Conservation (phyloP, 208 protist species). For the Trypanosoma conorhini region DNA sequence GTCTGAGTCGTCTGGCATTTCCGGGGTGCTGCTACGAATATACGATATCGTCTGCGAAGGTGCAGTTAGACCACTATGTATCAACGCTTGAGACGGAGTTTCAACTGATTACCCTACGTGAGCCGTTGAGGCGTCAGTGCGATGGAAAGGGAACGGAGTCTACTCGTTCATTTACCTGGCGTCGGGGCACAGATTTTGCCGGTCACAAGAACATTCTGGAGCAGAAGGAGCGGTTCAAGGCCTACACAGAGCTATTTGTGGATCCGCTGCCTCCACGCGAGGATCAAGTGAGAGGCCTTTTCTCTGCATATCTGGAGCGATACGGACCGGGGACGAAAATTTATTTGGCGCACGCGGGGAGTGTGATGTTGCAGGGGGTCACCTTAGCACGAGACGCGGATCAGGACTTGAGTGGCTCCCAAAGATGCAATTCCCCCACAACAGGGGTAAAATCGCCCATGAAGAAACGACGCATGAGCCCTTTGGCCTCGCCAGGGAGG, state of each 20-base stretch:
- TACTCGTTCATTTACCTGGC: constrained; percentile 26
- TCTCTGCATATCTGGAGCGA: constrained; percentile 25
- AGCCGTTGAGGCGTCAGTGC: neutral
- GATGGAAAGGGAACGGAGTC: neutral
- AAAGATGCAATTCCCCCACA: neutral
- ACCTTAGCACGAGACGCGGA: neutral
- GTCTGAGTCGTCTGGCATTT: constrained; percentile 27
- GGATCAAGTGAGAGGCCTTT: constrained; percentile 23
- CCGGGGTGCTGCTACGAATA: constrained; percentile 25
- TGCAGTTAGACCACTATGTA: constrained; percentile 14
- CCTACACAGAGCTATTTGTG: constrained; percentile 1
- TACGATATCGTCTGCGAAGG: neutral
- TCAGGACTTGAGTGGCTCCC: neutral
- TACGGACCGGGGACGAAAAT: constrained; percentile 24
- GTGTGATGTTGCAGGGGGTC: neutral
- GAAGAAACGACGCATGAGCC: neutral
- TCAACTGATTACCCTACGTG: constrained; percentile 26
- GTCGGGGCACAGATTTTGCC: constrained; percentile 29
- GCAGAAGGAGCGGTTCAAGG: constrained; percentile 17
- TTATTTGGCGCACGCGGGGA: constrained; percentile 21
- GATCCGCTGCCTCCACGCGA: constrained; percentile 23
- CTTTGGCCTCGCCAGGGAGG: neutral
- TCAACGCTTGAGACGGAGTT: constrained; percentile 32
- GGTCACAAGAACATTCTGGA: constrained; percentile 10
- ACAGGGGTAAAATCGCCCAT: neutral